Percentiles rank a stretch among this genome's conserved stretches.
phyloP scores from a whole-genome alignment of 225 moss, liverwort and hornwort species.

The Sphagnum contortum region DNA sequence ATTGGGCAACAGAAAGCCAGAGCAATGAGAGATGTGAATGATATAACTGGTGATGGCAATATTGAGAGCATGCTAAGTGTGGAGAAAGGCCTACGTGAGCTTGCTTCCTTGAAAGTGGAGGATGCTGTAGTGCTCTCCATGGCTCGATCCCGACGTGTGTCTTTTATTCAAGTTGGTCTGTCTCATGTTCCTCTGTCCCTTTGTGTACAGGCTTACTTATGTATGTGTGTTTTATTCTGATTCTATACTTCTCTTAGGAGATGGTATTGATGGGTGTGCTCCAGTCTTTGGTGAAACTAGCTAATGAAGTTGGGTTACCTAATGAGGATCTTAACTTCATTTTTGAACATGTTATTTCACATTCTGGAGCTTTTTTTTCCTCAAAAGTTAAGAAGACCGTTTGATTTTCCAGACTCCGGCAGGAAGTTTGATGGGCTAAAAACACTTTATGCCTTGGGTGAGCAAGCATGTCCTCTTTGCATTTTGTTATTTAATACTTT shows the following conservation, averaged over 20 bases:
- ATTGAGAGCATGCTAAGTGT: slow-evolving; percentile 12
- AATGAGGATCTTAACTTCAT: too few species aligned
- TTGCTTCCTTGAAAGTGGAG: slow-evolving; percentile 27
- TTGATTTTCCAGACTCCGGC: neutral
- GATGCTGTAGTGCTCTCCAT: slow-evolving; percentile 35
- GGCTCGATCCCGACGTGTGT: slow-evolving; percentile 19
- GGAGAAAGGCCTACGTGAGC: slow-evolving; percentile 26
- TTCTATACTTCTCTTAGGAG: too few species aligned
- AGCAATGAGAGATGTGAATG: neutral
- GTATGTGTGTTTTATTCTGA: too few species aligned
- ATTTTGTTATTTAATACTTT: too few species aligned
- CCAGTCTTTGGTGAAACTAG: too few species aligned
- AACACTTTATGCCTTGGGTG: too few species aligned
- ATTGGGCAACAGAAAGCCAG: neutral
- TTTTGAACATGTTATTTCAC: too few species aligned
- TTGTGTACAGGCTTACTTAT: too few species aligned
- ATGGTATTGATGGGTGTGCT: too few species aligned
- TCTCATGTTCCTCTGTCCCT: too few species aligned
- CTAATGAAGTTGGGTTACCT: too few species aligned
- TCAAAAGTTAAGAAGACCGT: neutral
- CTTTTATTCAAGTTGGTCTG: slow-evolving; percentile 12
- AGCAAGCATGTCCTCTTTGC: neutral
- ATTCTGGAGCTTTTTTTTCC: neutral
- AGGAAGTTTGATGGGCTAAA: too few species aligned
- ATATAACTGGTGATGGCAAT: slow-evolving; percentile 5